Evolutionary conservation across 2,329 filamentous ascomycete genomes (phyloP).

Genomic region (Colletotrichum sidae): DNA sequence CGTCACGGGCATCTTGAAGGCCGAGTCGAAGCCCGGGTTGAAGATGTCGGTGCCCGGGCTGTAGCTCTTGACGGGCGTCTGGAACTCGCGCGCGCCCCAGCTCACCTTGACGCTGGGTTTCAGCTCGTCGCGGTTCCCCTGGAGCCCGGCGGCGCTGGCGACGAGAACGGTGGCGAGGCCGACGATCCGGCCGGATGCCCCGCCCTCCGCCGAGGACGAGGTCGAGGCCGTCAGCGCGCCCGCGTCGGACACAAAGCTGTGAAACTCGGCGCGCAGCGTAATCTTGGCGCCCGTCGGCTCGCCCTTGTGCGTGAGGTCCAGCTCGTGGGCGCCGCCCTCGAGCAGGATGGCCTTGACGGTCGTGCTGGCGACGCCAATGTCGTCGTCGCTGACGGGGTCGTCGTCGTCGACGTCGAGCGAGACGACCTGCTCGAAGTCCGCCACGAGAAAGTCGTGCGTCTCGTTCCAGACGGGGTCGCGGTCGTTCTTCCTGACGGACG

Average conservation of each 20-base stretch:
- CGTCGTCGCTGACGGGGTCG: conserved; percentile 54
- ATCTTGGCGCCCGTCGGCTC: conserved; percentile 50
- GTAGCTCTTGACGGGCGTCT: conserved; percentile 55
- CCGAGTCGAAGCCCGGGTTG: conserved; percentile 60
- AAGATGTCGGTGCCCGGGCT: conserved; percentile 58
- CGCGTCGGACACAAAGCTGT: conserved; percentile 52
- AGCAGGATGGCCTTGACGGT: conserved; percentile 56
- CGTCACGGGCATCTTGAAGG: conserved; percentile 55
- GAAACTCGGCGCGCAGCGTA: conserved; percentile 52
- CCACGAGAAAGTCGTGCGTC: conserved; percentile 59
- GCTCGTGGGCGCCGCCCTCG: conserved; percentile 53
- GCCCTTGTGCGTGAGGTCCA: conserved; percentile 52
- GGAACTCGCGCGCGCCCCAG: conserved; percentile 55
- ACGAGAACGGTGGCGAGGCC: conserved; percentile 57
- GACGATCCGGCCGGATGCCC: conserved; percentile 47
- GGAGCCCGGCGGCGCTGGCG: conserved; percentile 54
- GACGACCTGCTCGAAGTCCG: conserved; percentile 57
- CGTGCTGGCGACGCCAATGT: conserved; percentile 55
- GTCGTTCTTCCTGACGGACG: conserved; percentile 52
- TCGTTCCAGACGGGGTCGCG: conserved; percentile 59
- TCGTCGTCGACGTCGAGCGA: conserved; percentile 56
- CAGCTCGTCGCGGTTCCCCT: conserved; percentile 55
- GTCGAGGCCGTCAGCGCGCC: conserved; percentile 44
- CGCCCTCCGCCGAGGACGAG: conserved; percentile 39
- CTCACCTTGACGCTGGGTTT: conserved; percentile 58